A percentile compares a stretch with the other conserved stretches of the same genome.
These are phyloP conservation scores for Sporothrix mexicana DNA, from an alignment of 2,329 filamentous ascomycete species.

Conservation along the genomic window DNA sequence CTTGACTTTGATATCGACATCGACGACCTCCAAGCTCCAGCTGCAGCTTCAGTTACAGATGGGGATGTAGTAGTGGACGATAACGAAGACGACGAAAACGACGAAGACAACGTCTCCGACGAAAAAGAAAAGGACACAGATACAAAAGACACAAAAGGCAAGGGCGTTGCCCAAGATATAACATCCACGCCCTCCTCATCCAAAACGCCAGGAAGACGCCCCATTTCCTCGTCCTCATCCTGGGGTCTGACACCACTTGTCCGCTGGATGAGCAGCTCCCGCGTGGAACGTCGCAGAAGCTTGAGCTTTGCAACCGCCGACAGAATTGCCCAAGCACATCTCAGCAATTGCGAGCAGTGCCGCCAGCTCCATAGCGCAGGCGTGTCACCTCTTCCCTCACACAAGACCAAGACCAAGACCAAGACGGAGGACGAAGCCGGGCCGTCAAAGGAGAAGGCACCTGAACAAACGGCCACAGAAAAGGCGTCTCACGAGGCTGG, in stretches of 20 bases:
- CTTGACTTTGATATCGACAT: conserved; percentile 30
- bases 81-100: not conserved
- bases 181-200: conserved; percentile 9
- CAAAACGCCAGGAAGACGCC: not conserved
- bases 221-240: not conserved
- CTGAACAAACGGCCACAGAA: not conserved
- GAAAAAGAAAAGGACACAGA: conserved; percentile 19
- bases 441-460: not conserved
- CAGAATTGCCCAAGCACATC: conserved; percentile 44
- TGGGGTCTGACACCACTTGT: conserved; percentile 36
- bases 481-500: not conserved
- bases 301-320: conserved; percentile 7
- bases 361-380: conserved; percentile 41
- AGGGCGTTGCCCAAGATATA: conserved; percentile 11
- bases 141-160: conserved; percentile 27
- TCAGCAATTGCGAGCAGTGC: conserved; percentile 54
- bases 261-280: conserved; percentile 35
- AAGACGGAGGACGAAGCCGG: not conserved
- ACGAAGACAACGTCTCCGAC: not conserved
- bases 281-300: not conserved
- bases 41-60: not conserved
- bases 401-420: conserved; percentile 4
- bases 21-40: not conserved
- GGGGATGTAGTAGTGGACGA: not conserved
- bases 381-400: conserved; percentile 14